These are phyloP conservation scores for Panicum hallii DNA, from an alignment of 202 grass and related monocot species.

Conservation along the genomic window DNA sequence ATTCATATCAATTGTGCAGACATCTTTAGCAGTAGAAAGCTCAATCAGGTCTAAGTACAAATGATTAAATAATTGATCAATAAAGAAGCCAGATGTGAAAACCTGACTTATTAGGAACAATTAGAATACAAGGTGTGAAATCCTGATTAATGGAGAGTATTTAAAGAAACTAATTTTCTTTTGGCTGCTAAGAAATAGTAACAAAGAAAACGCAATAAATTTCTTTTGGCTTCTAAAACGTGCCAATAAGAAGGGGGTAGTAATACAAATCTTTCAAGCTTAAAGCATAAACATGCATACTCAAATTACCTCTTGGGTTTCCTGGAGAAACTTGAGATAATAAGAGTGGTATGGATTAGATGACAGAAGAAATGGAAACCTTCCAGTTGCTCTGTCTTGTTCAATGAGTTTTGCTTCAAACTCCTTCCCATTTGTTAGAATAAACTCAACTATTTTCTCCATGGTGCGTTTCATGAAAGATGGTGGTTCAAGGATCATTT, in stretches of 20 bases:
- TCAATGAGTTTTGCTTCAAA: conserved; percentile 90
- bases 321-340: conserved; percentile 83
- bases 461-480: conserved; percentile 79
- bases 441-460: conserved; percentile 96
- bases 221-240: conserved; percentile 7
- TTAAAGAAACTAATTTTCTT: background rate
- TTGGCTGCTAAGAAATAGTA: conserved; percentile 16
- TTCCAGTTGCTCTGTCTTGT: conserved; percentile 76
- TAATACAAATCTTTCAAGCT: conserved; percentile 26
- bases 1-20: background rate
- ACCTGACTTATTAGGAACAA: background rate
- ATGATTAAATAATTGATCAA: conserved; percentile 1
- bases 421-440: conserved; percentile 88
- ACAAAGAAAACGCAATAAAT: background rate
- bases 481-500: conserved; percentile 83
- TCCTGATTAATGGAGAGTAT: background rate
- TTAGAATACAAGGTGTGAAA: background rate
- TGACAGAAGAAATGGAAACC: conserved; percentile 89
- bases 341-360: conserved; percentile 84
- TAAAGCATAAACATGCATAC: conserved; percentile 34
- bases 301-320: conserved; percentile 72
- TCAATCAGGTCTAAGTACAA: background rate
- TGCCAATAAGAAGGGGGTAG: background rate
- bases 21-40: background rate
- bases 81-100: background rate